Evolutionary conservation across 768 basidiomycete species (phyloP).

Genomic region (Russula foetens): DNA sequence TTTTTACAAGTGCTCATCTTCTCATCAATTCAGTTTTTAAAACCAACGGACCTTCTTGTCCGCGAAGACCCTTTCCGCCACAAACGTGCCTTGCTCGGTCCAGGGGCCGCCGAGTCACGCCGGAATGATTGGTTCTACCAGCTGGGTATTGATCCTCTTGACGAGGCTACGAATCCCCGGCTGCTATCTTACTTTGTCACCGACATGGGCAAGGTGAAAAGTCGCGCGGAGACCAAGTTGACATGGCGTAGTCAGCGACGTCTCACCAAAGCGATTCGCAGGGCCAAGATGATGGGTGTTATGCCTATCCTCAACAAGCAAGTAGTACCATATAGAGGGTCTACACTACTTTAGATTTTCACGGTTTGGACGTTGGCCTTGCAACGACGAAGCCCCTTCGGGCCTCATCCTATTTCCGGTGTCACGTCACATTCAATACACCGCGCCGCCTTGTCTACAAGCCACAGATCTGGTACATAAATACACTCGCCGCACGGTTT

Average conservation of each 20-base stretch:
- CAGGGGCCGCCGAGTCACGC: slow-evolving; percentile 44
- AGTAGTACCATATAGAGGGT: neutral
- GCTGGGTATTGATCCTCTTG: slow-evolving; percentile 63
- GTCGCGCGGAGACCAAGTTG: slow-evolving; percentile 59
- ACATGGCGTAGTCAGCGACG: slow-evolving; percentile 73
- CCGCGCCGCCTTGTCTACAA: neutral
- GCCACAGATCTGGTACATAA: slow-evolving; percentile 1
- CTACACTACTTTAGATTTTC: neutral
- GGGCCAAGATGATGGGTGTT: slow-evolving; percentile 88
- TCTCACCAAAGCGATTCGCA: slow-evolving; percentile 75
- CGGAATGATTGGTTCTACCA: slow-evolving; percentile 62
- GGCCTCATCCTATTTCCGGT: neutral
- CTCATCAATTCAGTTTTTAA: slow-evolving; percentile 34
- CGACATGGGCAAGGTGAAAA: slow-evolving; percentile 73
- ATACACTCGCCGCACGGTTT: neutral
- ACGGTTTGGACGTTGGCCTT: neutral
- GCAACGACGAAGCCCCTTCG: neutral
- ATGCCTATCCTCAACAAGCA: slow-evolving; percentile 40
- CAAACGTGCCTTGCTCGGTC: slow-evolving; percentile 42
- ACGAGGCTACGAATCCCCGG: slow-evolving; percentile 52
- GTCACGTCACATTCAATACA: neutral
- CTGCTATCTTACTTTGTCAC: slow-evolving; percentile 54
- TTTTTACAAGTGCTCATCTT: slow-evolving; percentile 3
- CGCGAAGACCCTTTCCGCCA: slow-evolving; percentile 18
- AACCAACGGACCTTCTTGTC: slow-evolving; percentile 39